Base-by-base conservation (phyloP, 2,329 filamentous ascomycete species). In the Leptographium radiaticola region DNA sequence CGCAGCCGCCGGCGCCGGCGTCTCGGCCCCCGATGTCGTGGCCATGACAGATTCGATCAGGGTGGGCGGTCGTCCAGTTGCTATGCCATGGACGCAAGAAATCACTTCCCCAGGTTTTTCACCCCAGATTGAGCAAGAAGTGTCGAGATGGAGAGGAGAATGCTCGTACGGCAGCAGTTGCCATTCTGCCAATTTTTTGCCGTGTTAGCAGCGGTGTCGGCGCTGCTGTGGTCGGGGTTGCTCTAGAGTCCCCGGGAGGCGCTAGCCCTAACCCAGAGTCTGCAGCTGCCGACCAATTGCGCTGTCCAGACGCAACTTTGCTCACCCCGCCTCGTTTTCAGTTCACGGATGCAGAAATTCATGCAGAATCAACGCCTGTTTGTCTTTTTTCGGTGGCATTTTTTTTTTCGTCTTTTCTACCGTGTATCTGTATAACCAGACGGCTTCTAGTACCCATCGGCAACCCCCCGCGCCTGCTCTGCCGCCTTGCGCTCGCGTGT, bases 401-500 rank as follows among this genome's bases (percentile, higher is more conserved):
- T 43, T n/a, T 11, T 15, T n/a, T 47, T 30, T 15, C 15, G 18
- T 42, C 15, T 47, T 16, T 13, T 2, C n/a, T 34, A n/a, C 34
- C 10, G 13, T 25, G 25, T 5, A 25, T 2, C 25, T 5, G 25
- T 25, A 25, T 25, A 5, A 5, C 2, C 5, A 33, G 13, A 18
- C 15, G 9, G 20, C 33, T 31, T 49, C 40, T 53, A 62, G 38
- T 49, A 58, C 44, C 47, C 57, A 20, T 62, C 60, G 1, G 54
- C 45, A 16, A 62, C 51, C 1, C 60, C 60, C 6, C 33, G 45
- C 4, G 53, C 55, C 52, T 44, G 46, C 52, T 62, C 60, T 2
- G 53, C 58, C 20, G 33, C 36, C 53, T 57, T 59, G 42, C 60
- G 57, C 58, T 73, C 68, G 30, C 64, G 61, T 60, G 81, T 76